Percentiles rank a stretch among this genome's conserved stretches.
Evolutionary conservation across 768 basidiomycete species (phyloP).

Genomic region (Leccinellum luteum): DNA sequence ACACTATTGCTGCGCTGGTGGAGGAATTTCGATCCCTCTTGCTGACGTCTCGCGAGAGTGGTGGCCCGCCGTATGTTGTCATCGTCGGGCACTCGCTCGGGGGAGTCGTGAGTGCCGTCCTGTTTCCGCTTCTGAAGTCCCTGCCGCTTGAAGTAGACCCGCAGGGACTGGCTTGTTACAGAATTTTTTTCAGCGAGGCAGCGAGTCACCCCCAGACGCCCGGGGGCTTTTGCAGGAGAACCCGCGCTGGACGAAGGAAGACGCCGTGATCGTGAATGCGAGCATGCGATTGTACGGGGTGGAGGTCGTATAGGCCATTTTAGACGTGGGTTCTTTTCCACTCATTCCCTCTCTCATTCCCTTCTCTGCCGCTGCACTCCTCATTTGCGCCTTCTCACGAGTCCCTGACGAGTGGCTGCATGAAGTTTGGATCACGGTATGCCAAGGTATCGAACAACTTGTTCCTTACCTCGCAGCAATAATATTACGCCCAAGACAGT

Average conservation of each 20-base stretch:
- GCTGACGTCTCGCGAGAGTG: neutral
- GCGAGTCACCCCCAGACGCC: neutral
- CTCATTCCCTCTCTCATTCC: no score
- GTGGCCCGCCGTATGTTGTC: constrained; percentile 6
- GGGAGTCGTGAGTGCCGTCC: constrained; percentile 6
- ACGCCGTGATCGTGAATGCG: neutral
- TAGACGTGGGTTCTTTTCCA: constrained; percentile 9
- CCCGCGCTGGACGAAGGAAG: constrained; percentile 2
- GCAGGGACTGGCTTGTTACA: neutral
- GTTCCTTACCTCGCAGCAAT: no score
- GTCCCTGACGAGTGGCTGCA: no score
- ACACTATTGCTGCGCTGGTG: constrained; percentile 13
- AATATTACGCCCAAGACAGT: no score
- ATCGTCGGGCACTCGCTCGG: constrained; percentile 26
- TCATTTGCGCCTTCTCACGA: no score
- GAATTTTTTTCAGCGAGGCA: rapidly evolving
- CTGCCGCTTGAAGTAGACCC: constrained; percentile 8
- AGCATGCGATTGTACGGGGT: constrained; percentile 4
- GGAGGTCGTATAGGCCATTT: constrained; percentile 1
- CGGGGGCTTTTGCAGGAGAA: neutral
- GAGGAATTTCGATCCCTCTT: constrained; percentile 12
- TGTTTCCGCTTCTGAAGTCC: constrained; percentile 15
- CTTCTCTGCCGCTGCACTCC: no score
- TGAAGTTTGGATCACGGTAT: no score
- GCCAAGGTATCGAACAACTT: no score